phyloP scores from a whole-genome alignment of 208 protist genomes.

The Crithidia thermophila region DNA sequence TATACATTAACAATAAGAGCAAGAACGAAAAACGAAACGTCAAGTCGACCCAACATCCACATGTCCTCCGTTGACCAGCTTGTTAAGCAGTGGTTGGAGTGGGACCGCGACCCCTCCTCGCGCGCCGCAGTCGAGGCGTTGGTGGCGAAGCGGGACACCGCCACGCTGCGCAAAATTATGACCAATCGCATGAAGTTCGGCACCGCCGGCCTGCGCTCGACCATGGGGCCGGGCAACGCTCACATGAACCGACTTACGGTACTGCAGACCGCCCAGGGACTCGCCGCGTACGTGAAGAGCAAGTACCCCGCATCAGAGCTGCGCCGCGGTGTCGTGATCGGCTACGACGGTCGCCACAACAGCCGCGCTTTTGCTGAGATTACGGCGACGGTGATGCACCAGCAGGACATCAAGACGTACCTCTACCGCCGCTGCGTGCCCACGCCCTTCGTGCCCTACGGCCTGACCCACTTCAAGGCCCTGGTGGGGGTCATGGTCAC shows the following conservation, averaged over 20 bases:
- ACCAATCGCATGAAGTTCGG: conserved; percentile 93
- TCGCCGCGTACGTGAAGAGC: conserved; percentile 58
- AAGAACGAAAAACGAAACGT: background rate
- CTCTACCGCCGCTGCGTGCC: conserved; percentile 83
- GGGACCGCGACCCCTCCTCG: conserved; percentile 66
- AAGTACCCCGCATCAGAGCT: conserved; percentile 43
- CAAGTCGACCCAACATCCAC: background rate
- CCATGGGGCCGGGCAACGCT: conserved; percentile 94
- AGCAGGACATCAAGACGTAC: conserved; percentile 78
- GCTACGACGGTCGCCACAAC: conserved; percentile 96
- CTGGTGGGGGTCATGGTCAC: conserved; percentile 97
- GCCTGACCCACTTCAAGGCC: conserved; percentile 52
- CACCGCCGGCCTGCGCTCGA: conserved; percentile 94
- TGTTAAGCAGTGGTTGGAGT: conserved; percentile 70
- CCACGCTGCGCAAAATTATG: conserved; percentile 71
- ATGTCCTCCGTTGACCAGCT: conserved; percentile 38
- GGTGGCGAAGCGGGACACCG: conserved; percentile 28
- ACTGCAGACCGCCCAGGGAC: conserved; percentile 94
- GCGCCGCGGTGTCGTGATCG: conserved; percentile 86
- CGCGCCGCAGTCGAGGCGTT: conserved; percentile 50
- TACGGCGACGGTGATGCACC: conserved; percentile 89
- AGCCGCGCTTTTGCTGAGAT: conserved; percentile 90
- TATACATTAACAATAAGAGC: background rate
- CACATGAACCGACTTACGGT: conserved; percentile 98
- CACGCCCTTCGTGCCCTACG: conserved; percentile 94